A percentile compares a stretch with the other conserved stretches of the same genome.
phyloP scores from a whole-genome alignment of 2,329 filamentous ascomycete genomes.

The Fusarium poae region DNA sequence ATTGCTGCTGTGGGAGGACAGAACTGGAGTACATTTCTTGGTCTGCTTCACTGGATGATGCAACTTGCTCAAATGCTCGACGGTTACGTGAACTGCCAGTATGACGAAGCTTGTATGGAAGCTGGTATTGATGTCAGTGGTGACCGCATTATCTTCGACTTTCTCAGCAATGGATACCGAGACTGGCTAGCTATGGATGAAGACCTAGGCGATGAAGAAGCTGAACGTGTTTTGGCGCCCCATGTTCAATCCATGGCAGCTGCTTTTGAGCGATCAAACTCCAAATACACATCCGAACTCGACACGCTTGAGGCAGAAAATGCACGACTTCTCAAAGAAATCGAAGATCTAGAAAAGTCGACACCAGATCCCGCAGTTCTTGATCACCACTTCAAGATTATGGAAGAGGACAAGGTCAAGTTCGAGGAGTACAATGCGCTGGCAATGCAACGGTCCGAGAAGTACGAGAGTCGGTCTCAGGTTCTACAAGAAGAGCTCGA shows the following conservation, averaged over 20 bases:
- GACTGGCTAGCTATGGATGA: slow-evolving; percentile 96
- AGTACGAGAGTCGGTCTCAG: slow-evolving; percentile 84
- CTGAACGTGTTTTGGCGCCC: slow-evolving; percentile 80
- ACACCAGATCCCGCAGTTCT: slow-evolving; percentile 86
- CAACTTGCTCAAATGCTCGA: slow-evolving; percentile 95
- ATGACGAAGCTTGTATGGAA: slow-evolving; percentile 91
- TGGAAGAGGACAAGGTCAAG: slow-evolving; percentile 94
- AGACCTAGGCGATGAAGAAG: slow-evolving; percentile 87
- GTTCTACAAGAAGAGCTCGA: slow-evolving; percentile 89
- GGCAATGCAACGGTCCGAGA: slow-evolving; percentile 86
- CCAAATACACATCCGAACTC: slow-evolving; percentile 86
- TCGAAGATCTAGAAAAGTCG: slow-evolving; percentile 89
- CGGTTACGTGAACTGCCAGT: slow-evolving; percentile 79
- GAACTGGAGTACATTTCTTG: slow-evolving; percentile 96
- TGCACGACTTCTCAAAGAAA: slow-evolving; percentile 82
- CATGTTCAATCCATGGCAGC: slow-evolving; percentile 89
- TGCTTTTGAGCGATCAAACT: slow-evolving; percentile 87
- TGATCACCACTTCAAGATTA: slow-evolving; percentile 90
- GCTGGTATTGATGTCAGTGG: slow-evolving; percentile 88
- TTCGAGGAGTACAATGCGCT: slow-evolving; percentile 94
- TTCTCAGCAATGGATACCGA: slow-evolving; percentile 88
- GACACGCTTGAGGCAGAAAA: slow-evolving; percentile 90
- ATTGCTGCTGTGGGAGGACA: slow-evolving; percentile 94
- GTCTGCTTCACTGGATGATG: slow-evolving; percentile 99
- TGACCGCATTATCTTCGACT: slow-evolving; percentile 94